These are phyloP conservation scores for Torrubiella hemipterigena DNA, from an alignment of 2,329 filamentous ascomycete species.

Conservation along the genomic window DNA sequence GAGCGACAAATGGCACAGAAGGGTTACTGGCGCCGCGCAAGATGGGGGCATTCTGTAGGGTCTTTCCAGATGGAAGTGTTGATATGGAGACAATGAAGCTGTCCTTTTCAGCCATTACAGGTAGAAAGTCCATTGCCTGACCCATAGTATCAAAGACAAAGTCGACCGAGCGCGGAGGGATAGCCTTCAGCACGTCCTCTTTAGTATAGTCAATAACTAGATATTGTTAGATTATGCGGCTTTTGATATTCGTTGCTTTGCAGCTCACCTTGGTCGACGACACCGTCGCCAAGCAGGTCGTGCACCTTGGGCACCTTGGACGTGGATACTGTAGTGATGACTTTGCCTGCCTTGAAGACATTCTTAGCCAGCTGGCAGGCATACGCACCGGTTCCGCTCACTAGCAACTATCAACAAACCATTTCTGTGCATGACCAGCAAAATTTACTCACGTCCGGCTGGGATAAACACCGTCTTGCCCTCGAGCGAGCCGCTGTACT, in stretches of 20 bases:
- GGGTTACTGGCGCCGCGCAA: conserved; percentile 14
- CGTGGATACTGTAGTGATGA: conserved; percentile 32
- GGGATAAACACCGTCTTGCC: conserved; percentile 18
- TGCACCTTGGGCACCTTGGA: conserved; percentile 23
- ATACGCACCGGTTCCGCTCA: conserved; percentile 13
- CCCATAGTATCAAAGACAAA: conserved; percentile 30
- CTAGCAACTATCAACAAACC: conserved; percentile 2
- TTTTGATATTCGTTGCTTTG: neutral
- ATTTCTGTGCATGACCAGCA: neutral
- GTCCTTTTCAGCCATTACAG: conserved; percentile 20
- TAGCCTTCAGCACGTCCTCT: conserved; percentile 9
- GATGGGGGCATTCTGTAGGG: conserved; percentile 18
- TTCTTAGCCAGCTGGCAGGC: conserved; percentile 30
- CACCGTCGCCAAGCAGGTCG: conserved; percentile 23
- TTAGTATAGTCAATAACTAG: conserved; percentile 15
- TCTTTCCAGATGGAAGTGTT: conserved; percentile 20
- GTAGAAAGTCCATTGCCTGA: conserved; percentile 19
- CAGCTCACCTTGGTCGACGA: conserved; percentile 20
- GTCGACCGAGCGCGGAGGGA: conserved; percentile 23
- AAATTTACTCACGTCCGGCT: conserved; percentile 11
- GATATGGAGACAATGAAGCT: conserved; percentile 23
- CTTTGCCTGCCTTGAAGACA: conserved; percentile 27
- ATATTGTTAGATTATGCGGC: neutral
- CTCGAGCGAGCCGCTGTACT: conserved; percentile 23
- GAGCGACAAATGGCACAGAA: conserved; percentile 12